Evolutionary conservation across 306 rosid genomes (phyloP), one percentile per base, ranked within the genome.

Genomic region (Crataegus laevigata): DNA sequence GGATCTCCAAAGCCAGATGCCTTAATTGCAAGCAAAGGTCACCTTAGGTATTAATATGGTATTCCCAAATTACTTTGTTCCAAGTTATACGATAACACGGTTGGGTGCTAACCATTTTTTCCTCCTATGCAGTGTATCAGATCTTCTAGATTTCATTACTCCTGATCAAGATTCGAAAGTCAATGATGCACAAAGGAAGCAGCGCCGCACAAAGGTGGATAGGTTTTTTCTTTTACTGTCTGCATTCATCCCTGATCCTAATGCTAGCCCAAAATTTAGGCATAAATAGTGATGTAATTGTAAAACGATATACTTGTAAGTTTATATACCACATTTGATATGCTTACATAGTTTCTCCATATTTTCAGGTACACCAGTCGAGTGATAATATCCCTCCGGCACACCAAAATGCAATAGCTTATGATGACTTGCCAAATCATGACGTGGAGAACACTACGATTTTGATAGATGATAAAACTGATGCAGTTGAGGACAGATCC

Each of bases 21-120:
- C 28, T 77, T 96, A 52, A 94, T 94, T 81, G 92, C 98, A 63
- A 94, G 96, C 84, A 94, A 94, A 85, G 98, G 98, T 81, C 98
- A 94, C 92, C 98, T 94, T 86, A 94, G 98, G 98, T 94, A 94
- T 83, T 91, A 84, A 87, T 81, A 89, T 85, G 90, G 93, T 87
- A 86, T 84, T 81, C 87, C 86, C 89, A 13, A 34, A 77, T 79
- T 93, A 82, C 89, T 74, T 73, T 74, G 70, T 82, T 91, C 75
- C 76, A 79, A 75, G 79, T 73, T 5, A 55, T 12, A n/a, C 24
- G 54, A 62, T 72, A 19, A 67, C n/a, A 66, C 60, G 81, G 76
- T 52, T 21, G 40, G 81, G 67, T 54, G 73, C 77, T 87, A 69
- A 85, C 77, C 61, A 55, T 76, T 79, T 75, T 67, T 81, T 72